These are phyloP conservation scores for Stephania japonica DNA, from an alignment of 164 flowering plant genomes.

Conservation along the genomic window DNA sequence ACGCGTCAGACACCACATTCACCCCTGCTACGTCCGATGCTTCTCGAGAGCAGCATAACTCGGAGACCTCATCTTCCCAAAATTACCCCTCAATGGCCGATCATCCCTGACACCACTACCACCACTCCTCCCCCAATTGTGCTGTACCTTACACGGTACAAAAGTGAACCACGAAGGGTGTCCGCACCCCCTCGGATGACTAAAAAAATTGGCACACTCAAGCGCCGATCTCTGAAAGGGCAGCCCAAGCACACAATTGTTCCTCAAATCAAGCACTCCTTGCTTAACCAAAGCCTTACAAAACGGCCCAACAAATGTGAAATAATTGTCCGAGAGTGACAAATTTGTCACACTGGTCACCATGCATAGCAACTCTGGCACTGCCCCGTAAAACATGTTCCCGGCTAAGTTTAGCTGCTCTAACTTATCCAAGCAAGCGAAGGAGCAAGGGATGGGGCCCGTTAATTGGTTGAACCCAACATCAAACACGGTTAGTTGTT, in stretches of 20 bases:
- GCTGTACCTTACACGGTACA: constrained; percentile 25
- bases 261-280: constrained; percentile 23
- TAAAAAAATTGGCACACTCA: constrained; percentile 27
- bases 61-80: background rate
- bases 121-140: background rate
- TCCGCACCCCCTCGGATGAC: constrained; percentile 15
- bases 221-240: constrained; percentile 21
- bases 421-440: constrained; percentile 34
- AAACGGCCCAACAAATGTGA: constrained; percentile 29
- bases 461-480: constrained; percentile 34
- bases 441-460: constrained; percentile 50
- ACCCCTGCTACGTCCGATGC: constrained; percentile 3
- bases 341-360: constrained; percentile 27
- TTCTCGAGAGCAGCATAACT: constrained; percentile 3
- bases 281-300: constrained; percentile 22
- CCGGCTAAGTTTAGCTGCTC: constrained; percentile 34
- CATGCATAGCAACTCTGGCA: constrained; percentile 47
- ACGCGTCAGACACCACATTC: too few relatives aligned
- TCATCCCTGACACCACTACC: background rate
- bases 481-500: constrained; percentile 35
- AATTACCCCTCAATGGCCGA: background rate
- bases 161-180: background rate
- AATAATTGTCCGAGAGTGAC: constrained; percentile 30
- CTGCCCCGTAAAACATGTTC: constrained; percentile 36
- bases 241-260: constrained; percentile 26